phyloP scores from a whole-genome alignment of 2,329 filamentous ascomycete genomes.

The Arthrobotrys conoides region DNA sequence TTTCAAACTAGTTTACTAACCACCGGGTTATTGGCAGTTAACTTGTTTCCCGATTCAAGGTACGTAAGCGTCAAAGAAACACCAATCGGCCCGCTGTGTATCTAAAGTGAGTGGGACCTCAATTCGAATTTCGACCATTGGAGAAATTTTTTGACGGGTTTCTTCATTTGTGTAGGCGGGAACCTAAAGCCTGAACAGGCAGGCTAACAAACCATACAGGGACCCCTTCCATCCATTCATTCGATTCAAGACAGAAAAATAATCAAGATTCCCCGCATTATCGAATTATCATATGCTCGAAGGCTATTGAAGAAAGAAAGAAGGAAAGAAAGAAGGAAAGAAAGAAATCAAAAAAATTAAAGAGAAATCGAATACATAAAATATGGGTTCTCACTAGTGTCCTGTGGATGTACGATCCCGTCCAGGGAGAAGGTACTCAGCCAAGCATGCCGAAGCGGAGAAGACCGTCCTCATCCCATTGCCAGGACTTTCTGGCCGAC shows the following conservation, averaged over 20 bases:
- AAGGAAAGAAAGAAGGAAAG: not conserved
- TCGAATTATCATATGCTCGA: constrained; percentile 3
- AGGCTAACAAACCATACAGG: constrained; percentile 5
- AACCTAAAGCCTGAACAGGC: constrained; percentile 2
- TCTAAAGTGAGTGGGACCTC: not conserved
- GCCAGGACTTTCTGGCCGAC: constrained; percentile 26
- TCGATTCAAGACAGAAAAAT: not conserved
- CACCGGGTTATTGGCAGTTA: not conserved
- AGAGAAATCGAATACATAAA: not conserved
- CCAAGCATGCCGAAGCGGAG: constrained; percentile 46
- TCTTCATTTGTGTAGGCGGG: not conserved
- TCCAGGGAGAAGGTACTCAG: not conserved
- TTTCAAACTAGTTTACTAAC: not conserved
- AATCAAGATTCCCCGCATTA: constrained; percentile 4
- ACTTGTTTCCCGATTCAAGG: not conserved
- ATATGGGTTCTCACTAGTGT: not conserved
- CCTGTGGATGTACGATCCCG: not conserved
- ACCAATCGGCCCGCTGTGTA: not conserved
- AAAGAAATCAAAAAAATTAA: not conserved
- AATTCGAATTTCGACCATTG: no score
- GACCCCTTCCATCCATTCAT: not conserved
- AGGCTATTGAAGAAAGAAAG: not conserved
- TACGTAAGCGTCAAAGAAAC: not conserved
- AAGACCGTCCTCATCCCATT: constrained; percentile 15
- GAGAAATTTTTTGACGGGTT: not conserved